Percentiles rank a stretch among this genome's conserved stretches.
phyloP scores from a whole-genome alignment of 257 asterid species.

The Solanum bukasovii region DNA sequence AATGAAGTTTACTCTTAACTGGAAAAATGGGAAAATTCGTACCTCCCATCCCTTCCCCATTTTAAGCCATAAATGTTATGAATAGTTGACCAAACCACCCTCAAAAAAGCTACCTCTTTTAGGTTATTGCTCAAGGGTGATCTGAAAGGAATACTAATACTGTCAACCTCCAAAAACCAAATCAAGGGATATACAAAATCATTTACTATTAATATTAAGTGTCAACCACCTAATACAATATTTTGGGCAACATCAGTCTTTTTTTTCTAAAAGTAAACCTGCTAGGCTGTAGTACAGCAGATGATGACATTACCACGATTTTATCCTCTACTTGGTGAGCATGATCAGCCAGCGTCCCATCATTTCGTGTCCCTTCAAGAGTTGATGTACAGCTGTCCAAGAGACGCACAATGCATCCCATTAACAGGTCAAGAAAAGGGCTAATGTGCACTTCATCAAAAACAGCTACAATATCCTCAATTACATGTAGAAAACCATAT shows the following conservation, averaged over 20 bases:
- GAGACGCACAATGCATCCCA: constrained; percentile 56
- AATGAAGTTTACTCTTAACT: background rate
- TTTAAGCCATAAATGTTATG: background rate
- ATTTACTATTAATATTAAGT: background rate
- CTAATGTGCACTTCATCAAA: constrained; percentile 64
- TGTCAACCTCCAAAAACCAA: background rate
- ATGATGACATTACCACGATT: constrained; percentile 33
- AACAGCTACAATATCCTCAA: constrained; percentile 68
- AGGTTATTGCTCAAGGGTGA: background rate
- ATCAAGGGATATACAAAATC: background rate
- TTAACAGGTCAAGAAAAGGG: constrained; percentile 66
- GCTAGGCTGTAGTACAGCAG: background rate
- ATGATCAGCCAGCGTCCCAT: constrained; percentile 23
- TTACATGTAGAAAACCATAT: constrained; percentile 71
- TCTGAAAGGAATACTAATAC: background rate
- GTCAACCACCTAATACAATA: background rate
- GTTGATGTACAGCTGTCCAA: constrained; percentile 58
- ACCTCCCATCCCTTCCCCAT: background rate
- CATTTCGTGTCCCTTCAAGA: constrained; percentile 22
- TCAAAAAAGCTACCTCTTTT: background rate
- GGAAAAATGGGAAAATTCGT: background rate
- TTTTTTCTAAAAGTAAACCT: background rate
- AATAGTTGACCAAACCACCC: background rate
- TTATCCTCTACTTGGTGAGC: constrained; percentile 25
- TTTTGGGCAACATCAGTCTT: background rate